phyloP scores from a whole-genome alignment of 2,329 filamentous ascomycete genomes.

The Tolypocladium album region DNA sequence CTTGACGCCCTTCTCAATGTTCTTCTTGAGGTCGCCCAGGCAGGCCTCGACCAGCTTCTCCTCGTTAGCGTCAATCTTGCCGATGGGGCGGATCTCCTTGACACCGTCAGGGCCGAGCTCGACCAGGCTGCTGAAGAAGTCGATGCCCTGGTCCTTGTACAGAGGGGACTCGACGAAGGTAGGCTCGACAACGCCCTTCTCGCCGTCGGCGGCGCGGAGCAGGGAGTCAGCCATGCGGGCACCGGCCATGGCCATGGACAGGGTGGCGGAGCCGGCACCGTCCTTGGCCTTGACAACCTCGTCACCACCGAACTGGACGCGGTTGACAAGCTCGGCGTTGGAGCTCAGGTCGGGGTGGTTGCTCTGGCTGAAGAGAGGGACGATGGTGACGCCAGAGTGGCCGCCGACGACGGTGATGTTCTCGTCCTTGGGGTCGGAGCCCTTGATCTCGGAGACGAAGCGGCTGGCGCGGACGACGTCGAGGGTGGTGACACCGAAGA shows the following conservation, averaged over 20 bases:
- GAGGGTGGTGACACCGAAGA: slow-evolving; percentile 98
- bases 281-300: slow-evolving; percentile 99
- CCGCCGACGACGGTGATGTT: slow-evolving; percentile 93
- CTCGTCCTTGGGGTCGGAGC: slow-evolving; percentile 82
- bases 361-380: slow-evolving; percentile 93
- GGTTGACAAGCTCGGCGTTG: slow-evolving; percentile 72
- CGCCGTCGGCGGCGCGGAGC: slow-evolving; percentile 82
- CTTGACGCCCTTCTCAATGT: slow-evolving; percentile 81
- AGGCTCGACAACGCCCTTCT: slow-evolving; percentile 92
- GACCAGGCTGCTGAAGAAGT: slow-evolving; percentile 93
- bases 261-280: slow-evolving; percentile 89
- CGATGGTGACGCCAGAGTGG: slow-evolving; percentile 96
- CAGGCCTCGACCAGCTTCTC: slow-evolving; percentile 79
- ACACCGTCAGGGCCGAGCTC: slow-evolving; percentile 95
- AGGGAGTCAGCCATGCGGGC: slow-evolving; percentile 77
- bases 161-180: slow-evolving; percentile 95
- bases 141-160: slow-evolving; percentile 96
- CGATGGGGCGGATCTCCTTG: slow-evolving; percentile 82
- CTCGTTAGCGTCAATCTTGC: slow-evolving; percentile 76
- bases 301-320: slow-evolving; percentile 97
- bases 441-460: slow-evolving; percentile 94
- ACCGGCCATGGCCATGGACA: slow-evolving; percentile 98
- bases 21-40: slow-evolving; percentile 79
- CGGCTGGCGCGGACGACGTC: slow-evolving; percentile 95
- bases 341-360: slow-evolving; percentile 74